Percentiles rank a stretch among this genome's conserved stretches.
Evolutionary conservation across 495 filamentous ascomycete genomes (phyloP).

Genomic region (Tuber calosporum): DNA sequence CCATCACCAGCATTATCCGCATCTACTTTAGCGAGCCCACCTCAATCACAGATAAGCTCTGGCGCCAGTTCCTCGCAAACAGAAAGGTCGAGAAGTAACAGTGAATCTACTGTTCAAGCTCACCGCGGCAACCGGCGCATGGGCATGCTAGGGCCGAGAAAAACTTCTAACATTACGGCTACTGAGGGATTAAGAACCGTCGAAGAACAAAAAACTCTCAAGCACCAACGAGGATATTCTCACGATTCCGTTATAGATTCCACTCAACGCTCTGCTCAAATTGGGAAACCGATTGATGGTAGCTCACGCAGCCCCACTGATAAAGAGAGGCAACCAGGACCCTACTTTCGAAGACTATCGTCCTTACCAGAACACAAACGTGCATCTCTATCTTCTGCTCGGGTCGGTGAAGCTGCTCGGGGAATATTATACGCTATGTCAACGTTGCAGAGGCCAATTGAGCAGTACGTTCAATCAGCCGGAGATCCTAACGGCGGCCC

Average conservation of each 20-base stretch:
- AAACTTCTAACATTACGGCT: conserved; percentile 33
- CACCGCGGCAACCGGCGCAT: conserved; percentile 61
- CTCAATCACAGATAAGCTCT: conserved; percentile 1
- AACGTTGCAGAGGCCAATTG: conserved; percentile 37
- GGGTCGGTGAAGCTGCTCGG: conserved; percentile 70
- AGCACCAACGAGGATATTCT: conserved; percentile 40
- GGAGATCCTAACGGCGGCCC: conserved; percentile 25
- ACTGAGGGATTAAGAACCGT: conserved; percentile 64
- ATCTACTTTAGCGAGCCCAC: conserved; percentile 13
- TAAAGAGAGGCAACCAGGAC: conserved; percentile 48
- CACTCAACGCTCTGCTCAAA: conserved; percentile 16
- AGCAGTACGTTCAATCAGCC: conserved; percentile 36
- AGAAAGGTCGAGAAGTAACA: conserved; percentile 83
- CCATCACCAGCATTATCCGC: conserved; percentile 14
- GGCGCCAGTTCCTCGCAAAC: conserved; percentile 41
- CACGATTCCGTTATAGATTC: conserved; percentile 39
- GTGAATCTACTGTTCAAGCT: conserved; percentile 60
- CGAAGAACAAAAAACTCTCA: conserved; percentile 52
- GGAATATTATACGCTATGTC: conserved; percentile 76
- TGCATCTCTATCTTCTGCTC: conserved; percentile 53
- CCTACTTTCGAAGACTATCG: conserved; percentile 67
- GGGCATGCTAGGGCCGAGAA: conserved; percentile 73
- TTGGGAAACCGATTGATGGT: conserved; percentile 14
- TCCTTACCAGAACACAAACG: conserved; percentile 76
- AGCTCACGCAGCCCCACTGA: conserved; percentile 34